Base-by-base conservation (phyloP, 192 early-diverging fungal genomes). In the Rhizoclosmatium globosum region DNA sequence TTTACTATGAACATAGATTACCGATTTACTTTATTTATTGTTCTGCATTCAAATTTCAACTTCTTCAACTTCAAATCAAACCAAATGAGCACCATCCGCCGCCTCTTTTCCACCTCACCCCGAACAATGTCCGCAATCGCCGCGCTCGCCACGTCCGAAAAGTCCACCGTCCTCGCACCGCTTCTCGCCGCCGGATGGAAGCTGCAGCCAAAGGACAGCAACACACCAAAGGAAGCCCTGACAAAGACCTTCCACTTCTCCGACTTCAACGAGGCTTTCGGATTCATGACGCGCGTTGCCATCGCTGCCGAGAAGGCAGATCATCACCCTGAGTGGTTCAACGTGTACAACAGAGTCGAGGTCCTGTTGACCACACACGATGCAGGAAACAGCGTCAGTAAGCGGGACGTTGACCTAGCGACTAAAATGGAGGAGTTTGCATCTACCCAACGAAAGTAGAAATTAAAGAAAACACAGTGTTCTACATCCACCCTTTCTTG, bases 241-340 rank as follows among this genome's bases (percentile, higher is more conserved):
- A 44, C 47, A 17, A 96, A 94, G 82, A 87, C 87, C 19, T 95
- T 95, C 81, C 47, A 53, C 57, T 98, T 97, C 85, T 83, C 88
- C 59, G 89, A 94, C 80, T 99, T 99, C 80, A 91, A 87, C 83
- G 87, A 90, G 64, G 96, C 96, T 4, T 99, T 95, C 87, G 93
- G 92, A 3, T 99, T 99, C 85, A 99, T 99, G 98, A 90, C 95
- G 9, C 83, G 92, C 13, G 93, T 98, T 4, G 98, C 96, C 45
- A 86, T 97, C 47, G 85, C 86, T 46, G 96, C 96, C 46, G 98
- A 99, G 60, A 96, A 95, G 82, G 88, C 91, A 81, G 94, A 97
- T 76, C 97, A 99, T 83, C 97, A 99, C 76, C 97, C 97, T 31
- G 97, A 98, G 78, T 88, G 89, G 89, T 84, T 81, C 68, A 85